phyloP scores from a whole-genome alignment of 805 yeast species.

The Cyberlindnera maclurae region DNA sequence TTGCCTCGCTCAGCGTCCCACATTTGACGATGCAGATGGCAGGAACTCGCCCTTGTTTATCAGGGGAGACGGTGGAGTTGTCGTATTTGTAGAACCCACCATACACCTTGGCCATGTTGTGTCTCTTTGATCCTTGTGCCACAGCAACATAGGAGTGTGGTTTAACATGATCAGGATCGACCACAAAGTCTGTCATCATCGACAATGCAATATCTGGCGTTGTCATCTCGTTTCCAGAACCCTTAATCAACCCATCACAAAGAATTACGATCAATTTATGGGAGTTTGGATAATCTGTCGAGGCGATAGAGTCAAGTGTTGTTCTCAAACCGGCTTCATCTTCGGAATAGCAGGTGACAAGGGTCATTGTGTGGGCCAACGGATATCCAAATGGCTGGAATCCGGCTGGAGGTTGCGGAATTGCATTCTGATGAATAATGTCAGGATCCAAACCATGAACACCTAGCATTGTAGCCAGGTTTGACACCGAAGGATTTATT shows the following conservation, averaged over 20 bases:
- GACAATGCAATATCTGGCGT: conserved; percentile 87
- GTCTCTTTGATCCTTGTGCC: conserved; percentile 89
- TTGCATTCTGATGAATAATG: conserved; percentile 65
- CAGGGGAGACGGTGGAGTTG: conserved; percentile 63
- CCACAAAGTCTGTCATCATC: conserved; percentile 77
- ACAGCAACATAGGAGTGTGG: conserved; percentile 92
- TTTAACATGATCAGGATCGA: conserved; percentile 66
- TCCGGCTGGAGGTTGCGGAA: conserved; percentile 86
- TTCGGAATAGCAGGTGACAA: conserved; percentile 94
- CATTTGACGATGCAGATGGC: conserved; percentile 74
- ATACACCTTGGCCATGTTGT: conserved; percentile 95
- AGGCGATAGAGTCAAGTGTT: conserved; percentile 87
- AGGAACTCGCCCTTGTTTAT: conserved; percentile 83
- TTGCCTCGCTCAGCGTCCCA: conserved; percentile 77
- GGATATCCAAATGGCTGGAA: conserved; percentile 86
- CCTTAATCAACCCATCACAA: conserved; percentile 93
- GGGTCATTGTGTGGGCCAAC: conserved; percentile 61
- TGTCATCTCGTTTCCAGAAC: conserved; percentile 80
- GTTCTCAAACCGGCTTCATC: conserved; percentile 80
- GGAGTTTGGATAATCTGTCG: conserved; percentile 92
- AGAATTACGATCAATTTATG: conserved; percentile 80
- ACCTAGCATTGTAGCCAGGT: conserved; percentile 17
- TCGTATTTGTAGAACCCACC: conserved; percentile 90
- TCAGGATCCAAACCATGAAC: conserved; percentile 48
- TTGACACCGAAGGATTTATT: conserved; percentile 20